Conservation (phyloP, 2,329 filamentous ascomycete species). For the Coniella lustricola region DNA sequence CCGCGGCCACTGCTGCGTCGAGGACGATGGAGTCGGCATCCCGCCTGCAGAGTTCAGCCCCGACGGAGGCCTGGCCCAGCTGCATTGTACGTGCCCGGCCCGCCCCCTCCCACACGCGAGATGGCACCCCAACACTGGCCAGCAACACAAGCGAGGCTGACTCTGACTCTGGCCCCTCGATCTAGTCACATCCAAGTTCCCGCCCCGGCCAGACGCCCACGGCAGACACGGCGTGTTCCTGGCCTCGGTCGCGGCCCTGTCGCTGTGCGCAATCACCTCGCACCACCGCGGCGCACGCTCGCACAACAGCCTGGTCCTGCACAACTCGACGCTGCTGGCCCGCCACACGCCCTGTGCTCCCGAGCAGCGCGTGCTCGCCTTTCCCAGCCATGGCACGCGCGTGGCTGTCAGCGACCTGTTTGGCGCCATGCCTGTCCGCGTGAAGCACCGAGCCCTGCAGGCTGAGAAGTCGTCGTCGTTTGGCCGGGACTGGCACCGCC, state of each 20-base stretch:
- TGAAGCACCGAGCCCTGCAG: constrained; percentile 64
- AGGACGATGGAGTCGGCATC: constrained; percentile 83
- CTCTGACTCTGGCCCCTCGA: background rate
- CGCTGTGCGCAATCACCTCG: constrained; percentile 70
- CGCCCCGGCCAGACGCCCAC: constrained; percentile 40
- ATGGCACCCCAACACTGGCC: constrained; percentile 3
- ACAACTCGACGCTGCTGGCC: constrained; percentile 59
- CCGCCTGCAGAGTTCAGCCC: constrained; percentile 62
- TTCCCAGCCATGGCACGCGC: constrained; percentile 60
- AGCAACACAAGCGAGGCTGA: constrained; percentile 8
- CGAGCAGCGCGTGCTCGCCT: constrained; percentile 48
- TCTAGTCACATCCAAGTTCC: constrained; percentile 72
- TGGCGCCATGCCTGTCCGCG: constrained; percentile 81
- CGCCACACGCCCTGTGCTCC: constrained; percentile 55
- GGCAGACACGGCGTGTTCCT: constrained; percentile 71
- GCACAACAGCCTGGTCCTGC: constrained; percentile 60
- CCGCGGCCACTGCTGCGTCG: constrained; percentile 69
- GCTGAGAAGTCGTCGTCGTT: constrained; percentile 45
- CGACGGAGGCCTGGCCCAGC: constrained; percentile 63
- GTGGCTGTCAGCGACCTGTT: constrained; percentile 76
- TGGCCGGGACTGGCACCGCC: constrained; percentile 56
- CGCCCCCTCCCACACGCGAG: constrained; percentile 8
- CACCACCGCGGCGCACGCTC: constrained; percentile 53
- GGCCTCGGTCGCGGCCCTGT: constrained; percentile 67
- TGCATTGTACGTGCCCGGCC: constrained; percentile 54